These are phyloP conservation scores for Schrenkiella parvula DNA, from an alignment of 345 rosid genomes.

Conservation along the genomic window DNA sequence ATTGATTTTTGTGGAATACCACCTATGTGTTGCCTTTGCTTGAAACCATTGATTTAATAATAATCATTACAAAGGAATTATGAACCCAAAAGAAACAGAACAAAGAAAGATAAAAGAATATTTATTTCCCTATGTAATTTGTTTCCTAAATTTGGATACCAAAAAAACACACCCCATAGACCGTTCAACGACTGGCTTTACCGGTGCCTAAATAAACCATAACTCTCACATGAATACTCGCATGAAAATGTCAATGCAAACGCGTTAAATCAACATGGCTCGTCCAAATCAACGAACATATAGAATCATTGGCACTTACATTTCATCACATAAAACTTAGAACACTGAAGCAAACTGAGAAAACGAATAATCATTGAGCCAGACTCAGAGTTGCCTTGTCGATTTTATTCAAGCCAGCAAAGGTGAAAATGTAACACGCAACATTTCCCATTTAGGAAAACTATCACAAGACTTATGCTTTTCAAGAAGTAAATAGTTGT, in stretches of 20 bases:
- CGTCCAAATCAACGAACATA: neutral
- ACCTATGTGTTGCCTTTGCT: neutral
- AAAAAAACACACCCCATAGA: neutral
- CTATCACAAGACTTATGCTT: neutral
- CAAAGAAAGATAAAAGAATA: no score
- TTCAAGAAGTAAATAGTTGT: constrained; percentile 2
- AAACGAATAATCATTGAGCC: neutral
- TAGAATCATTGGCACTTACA: neutral
- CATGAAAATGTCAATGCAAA: constrained; percentile 1
- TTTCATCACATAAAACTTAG: neutral
- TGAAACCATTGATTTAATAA: neutral
- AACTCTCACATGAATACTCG: neutral
- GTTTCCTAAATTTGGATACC: no score
- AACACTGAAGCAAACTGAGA: neutral
- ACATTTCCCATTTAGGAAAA: constrained; percentile 10
- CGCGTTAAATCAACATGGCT: neutral
- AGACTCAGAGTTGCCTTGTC: neutral
- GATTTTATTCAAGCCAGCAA: constrained; percentile 20
- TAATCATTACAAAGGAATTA: no score
- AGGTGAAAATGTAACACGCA: constrained; percentile 6
- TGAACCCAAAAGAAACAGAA: no score
- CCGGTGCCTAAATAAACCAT: neutral
- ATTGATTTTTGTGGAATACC: neutral
- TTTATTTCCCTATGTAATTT: no score
- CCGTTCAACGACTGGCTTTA: neutral